Conservation (phyloP, 768 basidiomycete genomes). For the Mycena olivaceomarginata region DNA sequence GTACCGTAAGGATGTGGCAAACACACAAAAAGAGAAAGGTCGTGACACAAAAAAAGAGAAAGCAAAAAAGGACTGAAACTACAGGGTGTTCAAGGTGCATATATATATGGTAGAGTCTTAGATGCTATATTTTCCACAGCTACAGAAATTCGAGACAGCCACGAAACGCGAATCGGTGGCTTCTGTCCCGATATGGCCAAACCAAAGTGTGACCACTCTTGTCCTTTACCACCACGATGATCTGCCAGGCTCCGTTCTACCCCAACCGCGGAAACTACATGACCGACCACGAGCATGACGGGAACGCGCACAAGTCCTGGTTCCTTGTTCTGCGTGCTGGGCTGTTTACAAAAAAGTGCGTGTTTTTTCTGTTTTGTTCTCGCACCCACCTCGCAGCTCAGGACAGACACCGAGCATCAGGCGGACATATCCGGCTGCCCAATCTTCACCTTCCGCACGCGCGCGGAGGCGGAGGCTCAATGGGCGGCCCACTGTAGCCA, state of each 20-base stretch:
- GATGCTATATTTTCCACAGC: background rate
- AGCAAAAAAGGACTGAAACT: background rate
- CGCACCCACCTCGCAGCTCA: background rate
- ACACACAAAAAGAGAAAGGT: background rate
- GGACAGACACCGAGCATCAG: background rate
- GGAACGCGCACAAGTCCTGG: background rate
- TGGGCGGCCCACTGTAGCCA: background rate
- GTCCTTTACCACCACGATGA: background rate
- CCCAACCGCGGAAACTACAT: background rate
- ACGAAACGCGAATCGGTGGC: background rate
- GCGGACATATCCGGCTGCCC: background rate
- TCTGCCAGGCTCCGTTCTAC: background rate
- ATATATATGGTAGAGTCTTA: background rate
- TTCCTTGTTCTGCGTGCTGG: background rate
- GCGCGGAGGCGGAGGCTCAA: background rate
- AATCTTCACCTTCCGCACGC: background rate
- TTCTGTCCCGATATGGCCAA: background rate
- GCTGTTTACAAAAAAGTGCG: background rate
- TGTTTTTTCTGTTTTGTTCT: background rate
- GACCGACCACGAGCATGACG: background rate
- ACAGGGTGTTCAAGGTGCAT: background rate
- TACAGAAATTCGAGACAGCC: background rate
- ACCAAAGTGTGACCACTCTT: background rate
- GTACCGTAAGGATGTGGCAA: constrained; percentile 6
- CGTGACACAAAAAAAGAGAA: background rate